These are phyloP conservation scores for Globisporangium cystogenes DNA, from an alignment of 352 stramenopile species.

Conservation along the genomic window DNA sequence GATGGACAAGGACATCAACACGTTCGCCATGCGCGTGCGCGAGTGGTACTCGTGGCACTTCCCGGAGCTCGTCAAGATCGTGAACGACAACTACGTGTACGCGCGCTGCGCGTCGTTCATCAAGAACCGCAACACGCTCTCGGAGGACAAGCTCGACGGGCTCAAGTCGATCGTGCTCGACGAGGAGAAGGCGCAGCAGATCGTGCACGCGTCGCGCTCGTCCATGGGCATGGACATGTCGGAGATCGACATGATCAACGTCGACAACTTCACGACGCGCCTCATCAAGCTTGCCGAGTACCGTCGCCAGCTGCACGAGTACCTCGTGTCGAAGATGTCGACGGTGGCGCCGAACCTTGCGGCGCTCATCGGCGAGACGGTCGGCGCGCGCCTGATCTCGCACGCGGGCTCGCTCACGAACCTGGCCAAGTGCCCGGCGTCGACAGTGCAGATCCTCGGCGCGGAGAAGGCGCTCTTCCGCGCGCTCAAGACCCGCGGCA, in stretches of 20 bases:
- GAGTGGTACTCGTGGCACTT: slow-evolving; percentile 99
- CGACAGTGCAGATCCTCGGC: slow-evolving; percentile 99
- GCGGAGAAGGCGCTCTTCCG: slow-evolving; percentile 99
- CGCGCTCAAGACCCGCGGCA: slow-evolving; percentile 99
- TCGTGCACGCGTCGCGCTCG: slow-evolving; percentile 91
- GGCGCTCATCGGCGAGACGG: slow-evolving; percentile 98
- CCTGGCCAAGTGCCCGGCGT: slow-evolving; percentile 98
- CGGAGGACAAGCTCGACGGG: slow-evolving; percentile 75
- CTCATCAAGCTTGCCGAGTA: slow-evolving; percentile 99
- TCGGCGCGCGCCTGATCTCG: slow-evolving; percentile 99
- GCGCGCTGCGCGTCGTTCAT: slow-evolving; percentile 96
- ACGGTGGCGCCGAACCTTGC: slow-evolving; percentile 98
- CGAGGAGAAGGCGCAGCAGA: slow-evolving; percentile 94
- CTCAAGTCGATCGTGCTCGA: slow-evolving; percentile 95
- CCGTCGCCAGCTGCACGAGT: slow-evolving; percentile 93
- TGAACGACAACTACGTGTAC: slow-evolving; percentile 99
- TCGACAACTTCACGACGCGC: slow-evolving; percentile 97
- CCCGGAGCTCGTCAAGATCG: slow-evolving; percentile 98
- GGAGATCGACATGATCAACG: slow-evolving; percentile 99
- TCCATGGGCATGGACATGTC: slow-evolving; percentile 99
- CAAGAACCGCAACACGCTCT: slow-evolving; percentile 87
- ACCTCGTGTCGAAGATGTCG: slow-evolving; percentile 97
- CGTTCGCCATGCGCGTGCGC: slow-evolving; percentile 98
- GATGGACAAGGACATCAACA: slow-evolving; percentile 99
- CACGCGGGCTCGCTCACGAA: slow-evolving; percentile 99